phyloP scores from a whole-genome alignment of 140 eudicot genomes.

The Stevia rebaudiana region DNA sequence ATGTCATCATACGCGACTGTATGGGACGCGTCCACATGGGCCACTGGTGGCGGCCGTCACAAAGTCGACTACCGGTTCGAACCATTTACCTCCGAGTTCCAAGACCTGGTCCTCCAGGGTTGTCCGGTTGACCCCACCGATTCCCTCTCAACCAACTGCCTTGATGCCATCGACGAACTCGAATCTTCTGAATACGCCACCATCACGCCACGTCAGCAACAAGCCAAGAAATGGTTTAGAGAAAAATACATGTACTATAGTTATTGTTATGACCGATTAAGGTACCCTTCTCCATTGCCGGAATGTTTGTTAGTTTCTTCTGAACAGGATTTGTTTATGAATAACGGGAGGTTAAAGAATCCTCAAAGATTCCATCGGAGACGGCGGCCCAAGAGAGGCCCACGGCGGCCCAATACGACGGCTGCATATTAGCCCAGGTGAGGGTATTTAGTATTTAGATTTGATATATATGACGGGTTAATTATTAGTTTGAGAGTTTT shows the following conservation, averaged over 20 bases:
- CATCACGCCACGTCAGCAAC: constrained; percentile 48
- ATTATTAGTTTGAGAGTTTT: neutral
- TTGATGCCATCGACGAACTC: constrained; percentile 36
- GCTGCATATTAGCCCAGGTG: constrained; percentile 21
- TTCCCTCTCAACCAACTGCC: constrained; percentile 44
- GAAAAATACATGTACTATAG: constrained; percentile 77
- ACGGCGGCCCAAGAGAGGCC: constrained; percentile 7
- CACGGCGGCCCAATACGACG: constrained; percentile 17
- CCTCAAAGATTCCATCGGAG: constrained; percentile 24
- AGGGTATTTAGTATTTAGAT: neutral
- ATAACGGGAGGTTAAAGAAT: constrained; percentile 50
- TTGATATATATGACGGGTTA: neutral
- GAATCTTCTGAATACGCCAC: constrained; percentile 42
- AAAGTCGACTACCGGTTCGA: constrained; percentile 65
- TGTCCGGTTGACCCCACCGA: constrained; percentile 74
- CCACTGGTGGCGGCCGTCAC: constrained; percentile 65
- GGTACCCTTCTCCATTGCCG: constrained; percentile 76
- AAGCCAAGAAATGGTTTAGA: constrained; percentile 59
- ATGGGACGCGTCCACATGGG: constrained; percentile 96
- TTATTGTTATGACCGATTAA: constrained; percentile 59
- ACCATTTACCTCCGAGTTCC: constrained; percentile 73
- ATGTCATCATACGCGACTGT: constrained; percentile 93
- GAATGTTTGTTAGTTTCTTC: constrained; percentile 61
- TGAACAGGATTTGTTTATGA: constrained; percentile 50
- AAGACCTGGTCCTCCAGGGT: constrained; percentile 73